Evolutionary conservation across 2,329 filamentous ascomycete genomes (phyloP).

Genomic region (Botrytis galanthina): DNA sequence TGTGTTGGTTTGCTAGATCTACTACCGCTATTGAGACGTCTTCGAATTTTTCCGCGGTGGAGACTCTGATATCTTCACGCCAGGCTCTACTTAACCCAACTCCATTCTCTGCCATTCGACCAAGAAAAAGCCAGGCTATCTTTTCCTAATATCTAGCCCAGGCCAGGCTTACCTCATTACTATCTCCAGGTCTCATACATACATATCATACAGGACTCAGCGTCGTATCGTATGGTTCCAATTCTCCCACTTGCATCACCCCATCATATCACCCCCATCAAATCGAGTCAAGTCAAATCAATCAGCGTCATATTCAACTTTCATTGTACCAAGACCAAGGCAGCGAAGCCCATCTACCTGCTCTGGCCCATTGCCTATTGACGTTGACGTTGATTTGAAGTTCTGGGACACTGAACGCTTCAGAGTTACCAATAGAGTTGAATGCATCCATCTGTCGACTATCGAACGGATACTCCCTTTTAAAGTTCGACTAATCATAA

Average conservation of each 20-base stretch:
- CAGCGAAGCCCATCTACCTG: background rate
- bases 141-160: slow-evolving; percentile 10
- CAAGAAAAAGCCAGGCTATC: background rate
- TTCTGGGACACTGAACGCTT: background rate
- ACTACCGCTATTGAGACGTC: slow-evolving; percentile 7
- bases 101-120: background rate
- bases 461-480: slow-evolving; percentile 19
- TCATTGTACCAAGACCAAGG: background rate
- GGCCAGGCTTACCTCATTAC: slow-evolving; percentile 17
- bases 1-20: slow-evolving; percentile 8
- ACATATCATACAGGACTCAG: slow-evolving; percentile 18
- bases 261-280: background rate
- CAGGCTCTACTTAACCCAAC: slow-evolving; percentile 14
- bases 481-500: slow-evolving; percentile 12
- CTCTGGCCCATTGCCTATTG: slow-evolving; percentile 1
- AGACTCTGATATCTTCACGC: slow-evolving; percentile 14
- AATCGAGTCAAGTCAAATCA: slow-evolving; percentile 1
- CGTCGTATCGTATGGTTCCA: slow-evolving; percentile 13
- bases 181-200: slow-evolving; percentile 8
- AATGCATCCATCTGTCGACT: background rate
- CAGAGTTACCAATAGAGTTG: background rate
- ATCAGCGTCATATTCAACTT: slow-evolving; percentile 2
- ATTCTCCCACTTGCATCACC: slow-evolving; percentile 13
- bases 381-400: slow-evolving; percentile 4
- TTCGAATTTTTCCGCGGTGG: background rate